Evolutionary conservation across 202 grass and related monocot species (phyloP), one percentile per base, ranked within the genome.

Genomic region (Cymbopogon flexuosus): DNA sequence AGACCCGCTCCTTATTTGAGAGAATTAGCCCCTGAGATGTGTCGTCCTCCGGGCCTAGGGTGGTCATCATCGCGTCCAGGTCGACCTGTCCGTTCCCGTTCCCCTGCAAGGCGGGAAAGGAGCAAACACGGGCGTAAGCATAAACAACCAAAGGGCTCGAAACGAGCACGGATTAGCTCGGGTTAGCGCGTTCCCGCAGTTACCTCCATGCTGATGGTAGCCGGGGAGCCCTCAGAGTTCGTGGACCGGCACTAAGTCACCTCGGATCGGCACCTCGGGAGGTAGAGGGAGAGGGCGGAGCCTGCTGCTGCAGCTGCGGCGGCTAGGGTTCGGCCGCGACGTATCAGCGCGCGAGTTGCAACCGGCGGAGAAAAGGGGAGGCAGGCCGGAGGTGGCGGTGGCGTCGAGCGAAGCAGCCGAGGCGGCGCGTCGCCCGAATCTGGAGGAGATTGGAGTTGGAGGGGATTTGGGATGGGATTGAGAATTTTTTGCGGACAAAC

Each of bases 41-140:
- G 79, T 84, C 77, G 9, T 65, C 68, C 74, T 97, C 94, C 10
- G 94, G 88, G 4, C 86, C 84, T 43, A 97, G 89, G 16, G 89
- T 94, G 23, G 86, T 81, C 52, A 68, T 92, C 58, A 75, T 92
- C 56, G 83, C 85, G 11, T 94, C 77, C 33, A 97, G 39, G 57
- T 94, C 87, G 18, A 91, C 31, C 10, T 85, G 79, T 33, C 54
- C 85, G 29, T 79, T 86, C 61, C 71, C 85, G 35, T 84, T 60
- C 70, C 78, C 84, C 86, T 91, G 31, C 5, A 79, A 27, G 51
- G 63, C 5, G 36, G 13, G 67, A 76, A 30, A 16, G 47, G 34
- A 83, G 10, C 22, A n/a, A 70, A 19, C 3, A 39, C 12, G 4
- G 10, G 34, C 18, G 60, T 86, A 2, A 81, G 70, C 62, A 4